A percentile compares a stretch with the other conserved stretches of the same genome.
Conservation (phyloP, 176 grass and related monocot genomes). For the Musa schizocarpa region DNA sequence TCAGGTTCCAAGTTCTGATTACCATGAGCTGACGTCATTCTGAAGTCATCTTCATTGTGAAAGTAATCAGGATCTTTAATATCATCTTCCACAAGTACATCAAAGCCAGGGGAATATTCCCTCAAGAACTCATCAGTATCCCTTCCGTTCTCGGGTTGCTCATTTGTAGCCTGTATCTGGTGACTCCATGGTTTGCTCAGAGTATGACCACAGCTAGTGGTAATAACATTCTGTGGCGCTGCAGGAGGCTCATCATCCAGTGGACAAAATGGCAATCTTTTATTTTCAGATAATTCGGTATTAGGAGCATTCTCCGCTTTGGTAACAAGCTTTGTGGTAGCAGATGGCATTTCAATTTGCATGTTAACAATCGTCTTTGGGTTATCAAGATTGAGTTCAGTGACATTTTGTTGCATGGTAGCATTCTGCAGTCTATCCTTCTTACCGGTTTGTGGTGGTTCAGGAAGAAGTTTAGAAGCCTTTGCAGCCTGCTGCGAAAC, state of each 20-base stretch:
- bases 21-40: conserved; percentile 26
- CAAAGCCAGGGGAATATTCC: conserved; percentile 66
- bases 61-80: conserved; percentile 56
- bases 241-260: conserved; percentile 21
- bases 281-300: conserved; percentile 21
- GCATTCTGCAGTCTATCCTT: conserved; percentile 20
- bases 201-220: conserved; percentile 25
- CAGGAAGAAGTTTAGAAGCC: conserved; percentile 30
- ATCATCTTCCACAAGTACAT: conserved; percentile 21
- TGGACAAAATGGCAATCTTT: conserved; percentile 13
- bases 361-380: conserved; percentile 14
- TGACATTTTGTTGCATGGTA: conserved; percentile 18
- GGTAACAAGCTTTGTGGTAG: conserved; percentile 24
- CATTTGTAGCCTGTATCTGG: conserved; percentile 20
- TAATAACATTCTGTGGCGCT: conserved; percentile 32
- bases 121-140: conserved; percentile 56
- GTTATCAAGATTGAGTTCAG: conserved; percentile 26
- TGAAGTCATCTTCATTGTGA: conserved; percentile 49
- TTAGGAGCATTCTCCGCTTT: conserved; percentile 28
- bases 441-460: conserved; percentile 30
- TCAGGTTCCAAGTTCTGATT: conserved; percentile 40
- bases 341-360: conserved; percentile 12
- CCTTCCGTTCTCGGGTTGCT: conserved; percentile 26
- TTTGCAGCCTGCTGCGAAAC: conserved; percentile 35
- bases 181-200: conserved; percentile 37